These are phyloP conservation scores for Globisporangium paddicum DNA, from an alignment of 352 stramenopile genomes.

Conservation along the genomic window DNA sequence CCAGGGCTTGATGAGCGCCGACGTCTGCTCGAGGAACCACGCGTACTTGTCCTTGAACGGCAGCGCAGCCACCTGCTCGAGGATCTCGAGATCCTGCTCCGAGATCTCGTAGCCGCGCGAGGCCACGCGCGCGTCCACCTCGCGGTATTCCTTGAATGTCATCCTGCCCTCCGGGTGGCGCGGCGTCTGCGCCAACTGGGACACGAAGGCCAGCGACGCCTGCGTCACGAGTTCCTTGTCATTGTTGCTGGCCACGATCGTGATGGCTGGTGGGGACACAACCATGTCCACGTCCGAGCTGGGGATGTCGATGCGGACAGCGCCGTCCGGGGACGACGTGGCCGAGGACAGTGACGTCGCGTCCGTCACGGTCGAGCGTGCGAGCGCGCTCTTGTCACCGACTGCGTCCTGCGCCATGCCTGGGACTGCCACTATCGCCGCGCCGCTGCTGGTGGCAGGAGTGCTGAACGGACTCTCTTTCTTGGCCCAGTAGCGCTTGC, in stretches of 20 bases:
- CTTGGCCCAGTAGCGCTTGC: constrained; percentile 82
- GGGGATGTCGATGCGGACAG: constrained; percentile 38
- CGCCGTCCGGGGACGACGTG: constrained; percentile 6
- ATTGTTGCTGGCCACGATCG: background rate
- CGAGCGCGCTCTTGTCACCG: constrained; percentile 13
- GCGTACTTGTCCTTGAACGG: constrained; percentile 88
- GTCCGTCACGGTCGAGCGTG: constrained; percentile 11
- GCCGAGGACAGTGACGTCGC: constrained; percentile 13
- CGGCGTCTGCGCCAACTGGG: constrained; percentile 76
- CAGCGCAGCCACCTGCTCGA: constrained; percentile 78
- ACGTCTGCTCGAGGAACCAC: constrained; percentile 83
- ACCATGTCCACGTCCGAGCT: constrained; percentile 34
- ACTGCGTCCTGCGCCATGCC: background rate
- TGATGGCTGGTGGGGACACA: constrained; percentile 23
- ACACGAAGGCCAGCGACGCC: constrained; percentile 82
- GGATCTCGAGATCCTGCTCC: constrained; percentile 81
- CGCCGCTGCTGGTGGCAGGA: background rate
- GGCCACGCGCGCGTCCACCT: constrained; percentile 80
- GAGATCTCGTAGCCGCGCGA: constrained; percentile 87
- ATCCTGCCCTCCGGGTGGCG: constrained; percentile 78
- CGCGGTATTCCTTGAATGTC: constrained; percentile 87
- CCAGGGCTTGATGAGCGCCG: constrained; percentile 80
- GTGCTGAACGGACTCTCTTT: constrained; percentile 47
- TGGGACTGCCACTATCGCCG: constrained; percentile 4
- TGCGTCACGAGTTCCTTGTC: constrained; percentile 76